A percentile compares a stretch with the other conserved stretches of the same genome.
phyloP scores from a whole-genome alignment of 768 basidiomycete species.

The Termitomyces sp. region DNA sequence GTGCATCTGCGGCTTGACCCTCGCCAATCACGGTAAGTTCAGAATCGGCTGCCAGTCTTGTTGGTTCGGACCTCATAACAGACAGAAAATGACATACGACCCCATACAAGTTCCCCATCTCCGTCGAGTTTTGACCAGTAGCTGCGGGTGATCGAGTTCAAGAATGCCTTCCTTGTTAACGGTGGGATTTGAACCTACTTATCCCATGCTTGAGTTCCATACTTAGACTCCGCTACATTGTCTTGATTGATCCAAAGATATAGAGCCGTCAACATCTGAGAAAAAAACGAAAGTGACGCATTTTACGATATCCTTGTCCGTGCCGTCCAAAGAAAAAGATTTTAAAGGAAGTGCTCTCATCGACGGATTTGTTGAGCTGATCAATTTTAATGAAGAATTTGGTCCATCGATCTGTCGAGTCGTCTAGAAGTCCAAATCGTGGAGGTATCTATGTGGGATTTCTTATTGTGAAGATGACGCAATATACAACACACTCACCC shows the following conservation, averaged over 20 bases:
- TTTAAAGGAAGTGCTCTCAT: constrained; percentile 46
- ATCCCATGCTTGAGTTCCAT: constrained; percentile 60
- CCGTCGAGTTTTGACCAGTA: constrained; percentile 63
- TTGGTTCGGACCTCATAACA: background rate
- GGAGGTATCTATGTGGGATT: constrained; percentile 41
- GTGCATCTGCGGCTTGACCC: constrained; percentile 48
- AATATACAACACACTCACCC: background rate
- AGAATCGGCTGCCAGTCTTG: constrained; percentile 54
- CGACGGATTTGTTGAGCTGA: constrained; percentile 41
- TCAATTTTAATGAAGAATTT: constrained; percentile 38
- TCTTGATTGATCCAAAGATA: constrained; percentile 37
- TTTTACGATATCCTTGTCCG: constrained; percentile 67
- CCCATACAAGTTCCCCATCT: constrained; percentile 70
- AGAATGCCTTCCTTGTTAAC: too few relatives aligned
- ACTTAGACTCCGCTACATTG: constrained; percentile 62
- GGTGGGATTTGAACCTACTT: constrained; percentile 36
- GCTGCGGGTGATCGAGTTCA: constrained; percentile 26
- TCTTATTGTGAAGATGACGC: background rate
- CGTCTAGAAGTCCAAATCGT: constrained; percentile 61
- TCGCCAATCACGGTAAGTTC: constrained; percentile 58
- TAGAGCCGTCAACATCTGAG: background rate
- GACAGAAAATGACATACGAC: constrained; percentile 47
- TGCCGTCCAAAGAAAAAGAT: constrained; percentile 67
- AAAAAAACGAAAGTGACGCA: constrained; percentile 21
- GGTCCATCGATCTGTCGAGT: constrained; percentile 46